Evolutionary conservation across 169 alveolate species (phyloP), one percentile per base, ranked within the genome.

Genomic region (Plasmodium fragile): DNA sequence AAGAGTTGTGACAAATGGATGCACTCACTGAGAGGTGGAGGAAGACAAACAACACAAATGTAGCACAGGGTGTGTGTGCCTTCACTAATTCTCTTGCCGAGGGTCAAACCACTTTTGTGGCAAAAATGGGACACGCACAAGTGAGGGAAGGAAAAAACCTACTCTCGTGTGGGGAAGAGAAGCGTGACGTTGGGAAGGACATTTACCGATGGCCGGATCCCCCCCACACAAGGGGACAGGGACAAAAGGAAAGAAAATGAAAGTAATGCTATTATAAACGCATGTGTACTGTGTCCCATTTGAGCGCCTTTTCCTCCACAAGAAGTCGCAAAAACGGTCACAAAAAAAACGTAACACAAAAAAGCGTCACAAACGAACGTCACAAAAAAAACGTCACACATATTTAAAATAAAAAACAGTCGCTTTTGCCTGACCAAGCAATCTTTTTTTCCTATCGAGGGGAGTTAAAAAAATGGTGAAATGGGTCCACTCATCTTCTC

Each of bases 331-430:
- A 8, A 43, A 10, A 49, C 3, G 6, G 59, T 45, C 55, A 45
- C 55, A 10, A 10, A n/a, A 13, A 39, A n/a, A 41, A 78, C 2
- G 30, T 8, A 3, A 2, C 28, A 39, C 49, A 3, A 11, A 36
- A 18, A n/a, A n/a, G n/a, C n/a, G n/a, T n/a, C n/a, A n/a, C n/a
- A n/a, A n/a, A n/a, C n/a, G n/a, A n/a, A n/a, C n/a, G n/a, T n/a
- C n/a, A n/a, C n/a, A n/a, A n/a, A n/a, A n/a, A n/a, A n/a, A n/a
- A 1, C 8, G n/a, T 83, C 34, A 89, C n/a, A 65, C 43, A 55
- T 89, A 78, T 34, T 78, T 89, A n/a, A 78, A 59, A 59, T 59
- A 78, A 59, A 89, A 89, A 78, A 59, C 75, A n/a, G 94, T 89
- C 30, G 81, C 13, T 22, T 78, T 78, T 36, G 94, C 89, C 59